Evolutionary conservation across 164 flowering plant genomes (phyloP).

Genomic region (Vitis amurensis): DNA sequence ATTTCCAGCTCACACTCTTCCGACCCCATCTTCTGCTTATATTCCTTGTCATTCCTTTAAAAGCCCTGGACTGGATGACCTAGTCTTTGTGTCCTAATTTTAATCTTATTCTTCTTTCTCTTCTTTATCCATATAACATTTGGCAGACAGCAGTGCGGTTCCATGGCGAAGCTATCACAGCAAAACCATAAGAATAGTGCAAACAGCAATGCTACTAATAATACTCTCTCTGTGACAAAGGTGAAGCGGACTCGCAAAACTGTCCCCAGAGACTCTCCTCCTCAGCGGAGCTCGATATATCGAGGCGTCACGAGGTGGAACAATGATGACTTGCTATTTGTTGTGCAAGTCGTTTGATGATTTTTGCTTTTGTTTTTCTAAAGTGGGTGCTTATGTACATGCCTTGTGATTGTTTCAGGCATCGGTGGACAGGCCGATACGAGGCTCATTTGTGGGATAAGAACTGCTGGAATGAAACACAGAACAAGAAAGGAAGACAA

Average conservation of each 20-base stretch:
- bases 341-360: background rate
- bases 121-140: background rate
- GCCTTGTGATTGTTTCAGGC: conserved; percentile 42
- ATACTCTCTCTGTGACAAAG: conserved; percentile 19
- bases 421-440: conserved; percentile 89
- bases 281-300: conserved; percentile 81
- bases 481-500: conserved; percentile 93
- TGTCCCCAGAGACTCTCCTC: conserved; percentile 79
- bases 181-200: conserved; percentile 25
- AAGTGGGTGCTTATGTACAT: background rate
- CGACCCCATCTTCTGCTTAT: conserved; percentile 10
- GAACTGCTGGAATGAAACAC: conserved; percentile 87
- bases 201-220: background rate
- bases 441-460: conserved; percentile 99
- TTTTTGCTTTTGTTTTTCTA: background rate
- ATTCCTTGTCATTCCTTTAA: conserved; percentile 11
- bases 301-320: conserved; percentile 88
- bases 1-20: conserved; percentile 21
- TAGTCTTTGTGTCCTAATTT: conserved; percentile 10
- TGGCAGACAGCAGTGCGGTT: background rate
- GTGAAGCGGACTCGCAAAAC: conserved; percentile 69
- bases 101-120: background rate
- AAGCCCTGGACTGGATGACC: conserved; percentile 22
- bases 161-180: conserved; percentile 46
- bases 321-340: background rate